Evolutionary conservation across 257 asterid species (phyloP).

Genomic region (Fraxinus americana): DNA sequence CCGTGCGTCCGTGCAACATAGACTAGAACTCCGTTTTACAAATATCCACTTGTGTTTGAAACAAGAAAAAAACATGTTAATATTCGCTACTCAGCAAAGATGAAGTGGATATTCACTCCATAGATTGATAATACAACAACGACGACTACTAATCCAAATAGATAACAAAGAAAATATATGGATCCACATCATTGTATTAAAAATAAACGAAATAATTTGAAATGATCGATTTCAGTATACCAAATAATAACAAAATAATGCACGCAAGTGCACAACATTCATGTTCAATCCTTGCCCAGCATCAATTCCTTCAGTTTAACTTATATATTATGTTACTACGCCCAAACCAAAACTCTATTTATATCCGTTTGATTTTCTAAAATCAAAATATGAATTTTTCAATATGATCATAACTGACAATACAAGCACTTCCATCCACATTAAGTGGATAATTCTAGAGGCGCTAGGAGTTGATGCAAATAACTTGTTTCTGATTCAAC

Average conservation of each 20-base stretch:
- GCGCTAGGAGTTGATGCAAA: slow-evolving; percentile 7
- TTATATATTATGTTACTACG: not conserved
- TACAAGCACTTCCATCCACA: not conserved
- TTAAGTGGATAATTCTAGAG: slow-evolving; percentile 22
- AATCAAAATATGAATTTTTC: slow-evolving; percentile 2
- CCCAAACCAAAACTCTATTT: slow-evolving; percentile 17
- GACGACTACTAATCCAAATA: not conserved
- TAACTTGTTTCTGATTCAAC: not conserved
- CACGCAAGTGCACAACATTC: slow-evolving; percentile 9
- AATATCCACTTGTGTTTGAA: not conserved
- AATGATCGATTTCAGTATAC: not conserved
- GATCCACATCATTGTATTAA: not conserved
- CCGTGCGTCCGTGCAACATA: not conserved
- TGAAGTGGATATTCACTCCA: not conserved
- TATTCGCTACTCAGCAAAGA: not conserved
- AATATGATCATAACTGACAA: not conserved
- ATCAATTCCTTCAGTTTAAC: not conserved
- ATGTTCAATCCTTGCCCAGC: slow-evolving; percentile 11
- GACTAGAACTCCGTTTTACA: not conserved
- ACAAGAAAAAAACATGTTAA: not conserved
- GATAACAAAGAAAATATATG: not conserved
- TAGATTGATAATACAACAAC: not conserved
- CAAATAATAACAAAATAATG: slow-evolving; percentile 8
- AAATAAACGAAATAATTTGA: not conserved
- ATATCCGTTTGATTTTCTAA: not conserved